These are phyloP conservation scores for Paramecium sexaurelia DNA, from an alignment of 73 alveolate species.

Conservation along the genomic window DNA sequence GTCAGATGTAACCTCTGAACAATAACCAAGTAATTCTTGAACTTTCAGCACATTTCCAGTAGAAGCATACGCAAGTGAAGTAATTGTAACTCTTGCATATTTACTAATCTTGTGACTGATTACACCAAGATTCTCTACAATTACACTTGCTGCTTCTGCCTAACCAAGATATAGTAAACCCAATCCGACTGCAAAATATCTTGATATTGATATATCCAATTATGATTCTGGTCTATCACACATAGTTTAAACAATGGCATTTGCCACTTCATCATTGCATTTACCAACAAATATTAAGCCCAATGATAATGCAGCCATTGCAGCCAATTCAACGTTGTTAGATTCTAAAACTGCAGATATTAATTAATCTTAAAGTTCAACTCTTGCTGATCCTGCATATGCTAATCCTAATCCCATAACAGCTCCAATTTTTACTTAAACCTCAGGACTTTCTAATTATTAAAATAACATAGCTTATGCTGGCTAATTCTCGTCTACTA, in stretches of 20 bases:
- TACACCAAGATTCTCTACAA: constrained; percentile 47
- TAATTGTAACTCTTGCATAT: constrained; percentile 45
- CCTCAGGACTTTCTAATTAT: constrained; percentile 77
- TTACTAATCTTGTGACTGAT: background rate
- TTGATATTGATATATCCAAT: constrained; percentile 87
- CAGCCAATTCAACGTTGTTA: constrained; percentile 91
- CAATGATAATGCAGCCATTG: constrained; percentile 96
- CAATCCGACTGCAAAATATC: constrained; percentile 95
- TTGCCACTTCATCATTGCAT: constrained; percentile 96
- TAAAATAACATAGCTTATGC: constrained; percentile 86
- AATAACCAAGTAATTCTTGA: constrained; percentile 50
- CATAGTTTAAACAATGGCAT: constrained; percentile 90
- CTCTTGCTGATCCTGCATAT: constrained; percentile 93
- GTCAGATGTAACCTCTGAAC: constrained; percentile 51
- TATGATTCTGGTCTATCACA: constrained; percentile 86
- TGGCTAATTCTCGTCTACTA: constrained; percentile 89
- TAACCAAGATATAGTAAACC: constrained; percentile 96
- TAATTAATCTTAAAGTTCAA: constrained; percentile 83
- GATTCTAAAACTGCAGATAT: constrained; percentile 80
- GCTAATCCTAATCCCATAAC: constrained; percentile 86
- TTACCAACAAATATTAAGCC: constrained; percentile 96
- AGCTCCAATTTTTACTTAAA: constrained; percentile 78
- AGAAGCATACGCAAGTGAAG: constrained; percentile 61
- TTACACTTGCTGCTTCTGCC: constrained; percentile 58
- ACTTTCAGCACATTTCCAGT: constrained; percentile 67